phyloP scores from a whole-genome alignment of 257 asterid species.

The Knoxia roxburghii region DNA sequence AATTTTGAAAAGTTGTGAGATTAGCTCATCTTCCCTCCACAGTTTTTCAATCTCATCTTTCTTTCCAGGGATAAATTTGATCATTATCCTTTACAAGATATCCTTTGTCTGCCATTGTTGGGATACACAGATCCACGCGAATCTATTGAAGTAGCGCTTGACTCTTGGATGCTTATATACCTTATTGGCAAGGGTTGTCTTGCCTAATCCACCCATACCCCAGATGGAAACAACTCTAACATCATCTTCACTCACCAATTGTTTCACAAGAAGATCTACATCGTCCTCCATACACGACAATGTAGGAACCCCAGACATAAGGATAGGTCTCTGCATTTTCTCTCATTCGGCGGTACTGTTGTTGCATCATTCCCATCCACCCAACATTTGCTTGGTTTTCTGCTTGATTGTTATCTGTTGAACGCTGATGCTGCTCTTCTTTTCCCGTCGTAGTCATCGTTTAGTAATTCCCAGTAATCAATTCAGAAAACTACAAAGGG shows the following conservation, averaged over 20 bases:
- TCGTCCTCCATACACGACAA: conserved; percentile 9
- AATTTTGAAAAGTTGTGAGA: neutral
- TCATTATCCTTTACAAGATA: neutral
- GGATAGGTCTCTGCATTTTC: no score
- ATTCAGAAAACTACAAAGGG: no score
- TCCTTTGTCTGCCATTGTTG: conserved; percentile 2
- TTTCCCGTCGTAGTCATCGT: no score
- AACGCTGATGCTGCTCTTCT: no score
- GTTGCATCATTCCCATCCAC: no score
- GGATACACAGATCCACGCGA: neutral
- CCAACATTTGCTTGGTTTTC: no score
- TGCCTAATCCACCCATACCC: conserved; percentile 6
- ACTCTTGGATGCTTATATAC: neutral
- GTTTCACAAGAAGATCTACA: conserved; percentile 1
- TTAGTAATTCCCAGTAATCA: no score
- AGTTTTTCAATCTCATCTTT: neutral
- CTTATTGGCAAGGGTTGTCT: conserved; percentile 4
- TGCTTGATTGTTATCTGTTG: no score
- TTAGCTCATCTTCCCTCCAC: neutral
- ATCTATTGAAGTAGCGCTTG: neutral
- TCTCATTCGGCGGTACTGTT: no score
- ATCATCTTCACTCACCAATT: conserved; percentile 5
- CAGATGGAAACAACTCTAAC: neutral
- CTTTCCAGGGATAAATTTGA: neutral
- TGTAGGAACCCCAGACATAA: neutral